Percentiles rank a stretch among this genome's conserved stretches.
Conservation (phyloP, 805 yeast species). For the Lipomyces yamanashiensis region DNA sequence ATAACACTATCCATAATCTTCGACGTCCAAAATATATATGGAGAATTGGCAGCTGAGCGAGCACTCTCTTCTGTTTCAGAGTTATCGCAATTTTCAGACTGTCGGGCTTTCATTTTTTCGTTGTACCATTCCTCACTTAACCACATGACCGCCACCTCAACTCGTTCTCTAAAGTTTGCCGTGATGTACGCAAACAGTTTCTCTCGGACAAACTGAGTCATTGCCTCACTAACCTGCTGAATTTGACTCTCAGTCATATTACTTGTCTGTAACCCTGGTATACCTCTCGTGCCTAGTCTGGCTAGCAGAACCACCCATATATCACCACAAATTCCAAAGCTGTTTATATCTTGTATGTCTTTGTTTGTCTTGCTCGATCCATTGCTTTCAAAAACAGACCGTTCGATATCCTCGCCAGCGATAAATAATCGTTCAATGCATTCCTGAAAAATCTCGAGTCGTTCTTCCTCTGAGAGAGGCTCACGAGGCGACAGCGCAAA, state of each 20-base stretch:
- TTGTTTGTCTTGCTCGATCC: slow-evolving; percentile 14
- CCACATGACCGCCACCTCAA: slow-evolving; percentile 87
- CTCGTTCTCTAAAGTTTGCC: slow-evolving; percentile 69
- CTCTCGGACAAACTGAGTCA: slow-evolving; percentile 67
- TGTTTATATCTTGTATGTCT: slow-evolving; percentile 44
- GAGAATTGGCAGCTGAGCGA: slow-evolving; percentile 11
- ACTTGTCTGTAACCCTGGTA: slow-evolving; percentile 2
- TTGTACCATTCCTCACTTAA: slow-evolving; percentile 92
- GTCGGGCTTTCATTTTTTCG: slow-evolving; percentile 51
- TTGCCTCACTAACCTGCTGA: slow-evolving; percentile 41
- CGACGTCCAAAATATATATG: slow-evolving; percentile 70
- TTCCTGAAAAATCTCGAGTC: slow-evolving; percentile 59
- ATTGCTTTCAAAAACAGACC: slow-evolving; percentile 18
- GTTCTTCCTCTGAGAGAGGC: slow-evolving; percentile 56
- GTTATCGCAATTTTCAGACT: not conserved
- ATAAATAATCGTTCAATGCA: slow-evolving; percentile 52
- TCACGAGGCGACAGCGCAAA: slow-evolving; percentile 35
- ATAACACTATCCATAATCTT: slow-evolving; percentile 76
- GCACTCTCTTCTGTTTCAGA: not conserved
- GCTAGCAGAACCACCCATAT: slow-evolving; percentile 79
- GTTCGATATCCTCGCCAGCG: slow-evolving; percentile 22
- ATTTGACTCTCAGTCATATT: slow-evolving; percentile 17
- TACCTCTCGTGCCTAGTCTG: slow-evolving; percentile 70
- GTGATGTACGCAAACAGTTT: slow-evolving; percentile 74
- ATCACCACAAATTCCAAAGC: slow-evolving; percentile 62